These are phyloP conservation scores for Madurella mycetomatis DNA, from an alignment of 2,329 filamentous ascomycete species.

Conservation along the genomic window DNA sequence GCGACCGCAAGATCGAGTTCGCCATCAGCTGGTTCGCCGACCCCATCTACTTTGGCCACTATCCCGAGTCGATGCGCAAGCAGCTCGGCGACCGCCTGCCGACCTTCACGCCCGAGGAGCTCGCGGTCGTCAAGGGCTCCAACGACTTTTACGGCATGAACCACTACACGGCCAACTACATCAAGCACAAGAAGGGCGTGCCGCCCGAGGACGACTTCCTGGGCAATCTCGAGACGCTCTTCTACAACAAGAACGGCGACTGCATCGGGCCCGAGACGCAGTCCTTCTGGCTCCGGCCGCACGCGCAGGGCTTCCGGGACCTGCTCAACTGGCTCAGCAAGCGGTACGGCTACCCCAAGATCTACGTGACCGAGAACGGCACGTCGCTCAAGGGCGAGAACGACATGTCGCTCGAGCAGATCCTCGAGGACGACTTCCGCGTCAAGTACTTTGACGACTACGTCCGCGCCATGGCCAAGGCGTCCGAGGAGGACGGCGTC, in stretches of 20 bases:
- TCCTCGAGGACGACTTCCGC: constrained; percentile 78
- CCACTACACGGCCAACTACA: constrained; percentile 86
- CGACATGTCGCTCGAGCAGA: constrained; percentile 63
- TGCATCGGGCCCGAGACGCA: constrained; percentile 79
- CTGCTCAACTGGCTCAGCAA: constrained; percentile 73
- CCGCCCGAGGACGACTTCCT: constrained; percentile 63
- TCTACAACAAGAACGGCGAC: constrained; percentile 66
- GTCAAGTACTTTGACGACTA: constrained; percentile 75
- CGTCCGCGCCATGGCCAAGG: constrained; percentile 70
- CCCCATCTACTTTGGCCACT: constrained; percentile 78
- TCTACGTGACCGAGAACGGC: constrained; percentile 87
- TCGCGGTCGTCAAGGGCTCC: constrained; percentile 70
- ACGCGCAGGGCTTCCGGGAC: constrained; percentile 70
- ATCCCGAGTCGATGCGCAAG: constrained; percentile 76
- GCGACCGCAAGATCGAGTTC: constrained; percentile 79
- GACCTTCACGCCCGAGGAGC: constrained; percentile 67
- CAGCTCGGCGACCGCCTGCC: constrained; percentile 78
- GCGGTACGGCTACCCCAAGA: constrained; percentile 69
- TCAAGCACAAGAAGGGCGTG: constrained; percentile 63
- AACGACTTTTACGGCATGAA: constrained; percentile 97
- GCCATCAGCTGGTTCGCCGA: constrained; percentile 85
- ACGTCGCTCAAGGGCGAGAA: constrained; percentile 82
- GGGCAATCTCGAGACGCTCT: constrained; percentile 70
- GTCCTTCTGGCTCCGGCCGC: constrained; percentile 74
- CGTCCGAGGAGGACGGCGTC: constrained; percentile 66